Conservation (phyloP, 257 asterid species). For the Scutellaria galericulata region DNA sequence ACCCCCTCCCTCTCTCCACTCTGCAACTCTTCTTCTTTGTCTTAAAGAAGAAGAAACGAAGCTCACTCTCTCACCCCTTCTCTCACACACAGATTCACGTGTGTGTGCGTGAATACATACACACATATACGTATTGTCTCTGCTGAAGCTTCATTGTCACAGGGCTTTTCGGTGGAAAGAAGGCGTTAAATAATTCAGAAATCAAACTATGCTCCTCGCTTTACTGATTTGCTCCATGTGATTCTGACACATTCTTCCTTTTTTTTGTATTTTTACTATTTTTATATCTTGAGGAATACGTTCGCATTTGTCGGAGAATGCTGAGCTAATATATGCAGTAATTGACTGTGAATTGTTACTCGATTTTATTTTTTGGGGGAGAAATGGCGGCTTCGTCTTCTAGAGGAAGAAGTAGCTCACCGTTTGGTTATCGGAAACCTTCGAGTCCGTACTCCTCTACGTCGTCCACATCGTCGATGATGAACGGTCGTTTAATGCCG, state of each 20-base stretch:
- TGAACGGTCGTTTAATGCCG: slow-evolving; percentile 72
- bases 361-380: slow-evolving; percentile 20
- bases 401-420: slow-evolving; percentile 87
- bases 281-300: neutral
- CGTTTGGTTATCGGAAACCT: slow-evolving; percentile 63
- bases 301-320: slow-evolving; percentile 9
- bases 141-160: slow-evolving; percentile 43
- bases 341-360: slow-evolving; percentile 17
- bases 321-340: slow-evolving; percentile 20
- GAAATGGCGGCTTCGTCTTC: slow-evolving; percentile 92
- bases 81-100: slow-evolving; percentile 33
- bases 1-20: slow-evolving; percentile 37
- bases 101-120: slow-evolving; percentile 31
- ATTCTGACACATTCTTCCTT: slow-evolving; percentile 67
- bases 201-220: slow-evolving; percentile 45
- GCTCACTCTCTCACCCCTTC: slow-evolving; percentile 26
- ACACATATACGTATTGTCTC: slow-evolving; percentile 2
- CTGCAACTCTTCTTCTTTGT: slow-evolving; percentile 55
- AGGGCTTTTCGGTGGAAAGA: slow-evolving; percentile 44
- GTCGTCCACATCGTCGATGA: slow-evolving; percentile 82
- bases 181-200: slow-evolving; percentile 40
- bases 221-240: slow-evolving; percentile 68
- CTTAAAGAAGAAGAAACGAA: slow-evolving; percentile 60
- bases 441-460: slow-evolving; percentile 80
- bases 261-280: slow-evolving; percentile 11